These are phyloP conservation scores for Fusarium nelsonii DNA, from an alignment of 2,329 filamentous ascomycete species.

Conservation along the genomic window DNA sequence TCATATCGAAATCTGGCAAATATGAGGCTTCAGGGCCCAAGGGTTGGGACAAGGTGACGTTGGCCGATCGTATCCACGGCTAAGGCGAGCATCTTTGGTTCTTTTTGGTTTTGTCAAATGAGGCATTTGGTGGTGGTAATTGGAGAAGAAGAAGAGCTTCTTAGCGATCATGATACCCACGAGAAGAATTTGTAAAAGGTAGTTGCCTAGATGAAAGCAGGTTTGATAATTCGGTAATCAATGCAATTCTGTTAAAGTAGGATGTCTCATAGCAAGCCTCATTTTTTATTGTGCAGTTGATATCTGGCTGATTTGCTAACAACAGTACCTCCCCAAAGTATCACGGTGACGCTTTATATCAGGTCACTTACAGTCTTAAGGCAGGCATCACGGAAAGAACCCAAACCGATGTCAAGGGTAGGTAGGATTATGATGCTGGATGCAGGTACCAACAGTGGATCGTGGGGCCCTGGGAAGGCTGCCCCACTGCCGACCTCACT, in stretches of 20 bases:
- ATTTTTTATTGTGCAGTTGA: neutral
- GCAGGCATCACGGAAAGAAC: no score
- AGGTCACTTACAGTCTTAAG: no score
- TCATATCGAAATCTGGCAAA: constrained; percentile 80
- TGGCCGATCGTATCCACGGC: constrained; percentile 50
- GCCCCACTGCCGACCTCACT: constrained; percentile 34
- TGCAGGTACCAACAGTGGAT: constrained; percentile 38
- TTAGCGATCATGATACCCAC: constrained; percentile 45
- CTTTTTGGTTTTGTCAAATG: neutral
- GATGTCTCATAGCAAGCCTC: neutral
- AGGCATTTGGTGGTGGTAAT: neutral
- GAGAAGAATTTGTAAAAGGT: constrained; percentile 20
- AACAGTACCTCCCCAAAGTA: neutral
- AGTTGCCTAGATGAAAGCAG: constrained; percentile 8
- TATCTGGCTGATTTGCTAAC: neutral
- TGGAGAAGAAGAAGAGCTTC: constrained; percentile 5
- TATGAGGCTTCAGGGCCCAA: constrained; percentile 75
- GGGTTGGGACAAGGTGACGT: constrained; percentile 61
- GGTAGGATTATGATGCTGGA: constrained; percentile 4
- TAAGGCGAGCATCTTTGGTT: constrained; percentile 12
- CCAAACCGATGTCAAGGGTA: neutral
- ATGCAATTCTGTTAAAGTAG: neutral
- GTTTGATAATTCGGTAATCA: constrained; percentile 7
- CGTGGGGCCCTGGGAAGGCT: constrained; percentile 22
- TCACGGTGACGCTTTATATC: no score